Conservation (phyloP, 176 grass and related monocot species). For the Musa schizocarpa region DNA sequence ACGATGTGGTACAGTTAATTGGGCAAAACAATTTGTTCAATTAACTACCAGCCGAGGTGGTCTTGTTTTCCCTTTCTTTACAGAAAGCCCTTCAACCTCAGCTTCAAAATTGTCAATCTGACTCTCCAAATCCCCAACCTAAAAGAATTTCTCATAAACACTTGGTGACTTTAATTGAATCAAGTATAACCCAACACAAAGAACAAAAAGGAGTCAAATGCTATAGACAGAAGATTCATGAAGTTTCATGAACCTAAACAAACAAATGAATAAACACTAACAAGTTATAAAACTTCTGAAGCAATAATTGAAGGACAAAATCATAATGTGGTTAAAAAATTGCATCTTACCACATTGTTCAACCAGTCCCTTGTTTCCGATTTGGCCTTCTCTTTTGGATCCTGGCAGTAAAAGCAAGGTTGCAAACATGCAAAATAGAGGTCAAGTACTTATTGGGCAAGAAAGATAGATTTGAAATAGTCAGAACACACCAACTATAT, state of each 20-base stretch:
- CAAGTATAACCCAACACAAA: not conserved
- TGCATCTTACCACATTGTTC: slow-evolving; percentile 78
- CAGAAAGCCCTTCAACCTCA: slow-evolving; percentile 92
- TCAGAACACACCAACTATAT: not conserved
- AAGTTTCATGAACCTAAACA: not conserved
- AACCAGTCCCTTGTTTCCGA: slow-evolving; percentile 97
- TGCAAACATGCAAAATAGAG: slow-evolving; percentile 7
- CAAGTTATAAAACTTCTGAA: not conserved
- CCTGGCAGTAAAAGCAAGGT: slow-evolving; percentile 29
- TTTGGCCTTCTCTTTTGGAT: slow-evolving; percentile 97
- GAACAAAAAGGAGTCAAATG: slow-evolving; percentile 17
- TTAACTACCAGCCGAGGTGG: slow-evolving; percentile 76
- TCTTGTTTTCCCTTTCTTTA: slow-evolving; percentile 91
- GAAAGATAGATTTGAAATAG: not conserved
- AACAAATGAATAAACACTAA: not conserved
- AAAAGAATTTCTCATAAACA: slow-evolving; percentile 18
- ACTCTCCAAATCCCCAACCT: slow-evolving; percentile 94
- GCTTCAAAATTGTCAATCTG: slow-evolving; percentile 98
- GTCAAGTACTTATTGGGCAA: not conserved
- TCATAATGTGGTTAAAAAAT: not conserved
- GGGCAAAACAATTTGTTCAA: slow-evolving; percentile 9
- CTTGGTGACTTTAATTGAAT: not conserved
- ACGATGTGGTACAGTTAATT: slow-evolving; percentile 7
- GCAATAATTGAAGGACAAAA: not conserved
- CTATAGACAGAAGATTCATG: not conserved